Base-by-base conservation (phyloP, 768 basidiomycete genomes). In the Amanita polypyramis region DNA sequence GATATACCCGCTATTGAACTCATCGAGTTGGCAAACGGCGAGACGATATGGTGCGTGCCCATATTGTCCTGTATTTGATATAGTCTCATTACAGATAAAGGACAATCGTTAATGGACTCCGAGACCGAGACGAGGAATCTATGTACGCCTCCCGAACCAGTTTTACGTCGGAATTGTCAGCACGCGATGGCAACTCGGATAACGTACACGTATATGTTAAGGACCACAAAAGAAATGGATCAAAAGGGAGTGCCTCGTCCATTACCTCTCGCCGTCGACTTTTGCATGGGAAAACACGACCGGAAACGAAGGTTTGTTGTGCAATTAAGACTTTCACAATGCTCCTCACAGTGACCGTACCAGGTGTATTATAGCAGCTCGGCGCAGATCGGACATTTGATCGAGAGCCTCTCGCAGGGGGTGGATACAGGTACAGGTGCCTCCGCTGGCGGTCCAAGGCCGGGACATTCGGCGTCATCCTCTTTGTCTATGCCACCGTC, bases 71-170 rank as follows among this genome's bases (percentile, higher is more conserved):
- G 43, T 44, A 19, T 25, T 39, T 36, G 25, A 33, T 43, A 49
- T 59, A 52, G 53, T 59, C 53, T 55, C 45, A 47, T 50, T 48
- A 15, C 39, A 30, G 45, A 48, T 52, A 42, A 57, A 85, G 86
- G 86, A 80, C 79, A 52, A 84, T 91, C 55, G 85, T 92, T 41
- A 87, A 90, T 56, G 84, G 85, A 11, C 67, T 92, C 53, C 80
- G 89, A 43, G 84, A 86, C 45, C 82, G 80, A 14, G 85, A 88
- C 54, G 71, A 76, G 11, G 83, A 85, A 52, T 82, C 81, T 32
- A 62, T 74, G 54, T 83, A 84, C 59, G 74, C 75, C 20, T 72
- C 74, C 52, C 80, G 88, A 44, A 66, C 73, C 10, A 89, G 86
- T 60, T 80, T 88, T 60, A 70, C 74, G 33, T 89, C 88, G 33